Base-by-base conservation (phyloP, 2,329 filamentous ascomycete species). In the Aspergillus puulaauensis region DNA sequence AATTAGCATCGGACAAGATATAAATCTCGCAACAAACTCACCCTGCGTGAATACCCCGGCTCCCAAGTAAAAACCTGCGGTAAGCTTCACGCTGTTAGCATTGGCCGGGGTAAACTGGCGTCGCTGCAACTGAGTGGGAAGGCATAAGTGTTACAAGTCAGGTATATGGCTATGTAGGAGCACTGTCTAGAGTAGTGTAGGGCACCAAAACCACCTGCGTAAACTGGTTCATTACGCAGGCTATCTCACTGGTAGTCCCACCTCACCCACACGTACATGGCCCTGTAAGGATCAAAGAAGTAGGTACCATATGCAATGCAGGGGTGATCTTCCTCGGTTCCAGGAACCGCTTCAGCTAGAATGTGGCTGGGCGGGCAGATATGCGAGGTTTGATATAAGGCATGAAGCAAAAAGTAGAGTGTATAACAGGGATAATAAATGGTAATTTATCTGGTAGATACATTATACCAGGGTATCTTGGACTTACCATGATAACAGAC, bases 341-440 rank as follows among this genome's bases (percentile, higher is more conserved):
- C 87, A 91, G 88, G 88, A 91, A 91, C 88, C 88, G 88, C 76
- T 83, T 88, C 87, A 90, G 87, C 81, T 85, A 88, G 83, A 77
- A 60, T 70, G 62, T 66, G 71, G 83, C 88, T 90, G 88, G 85
- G 83, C 88, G 88, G 88, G 88, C 88, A 91, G 88, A 90, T 90
- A 77, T 82, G 79, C 79, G 85, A 87, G 86, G 85, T 85, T 73
- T 60, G 54, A 61, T 66, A 61, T 64, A 59, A 56, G 63, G 62
- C 47, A 53, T 57, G 57, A 61, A 55, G 59, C 51, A 52, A 53
- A 23, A 41, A 41, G 60, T 50, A 31, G 43, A 17, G 43, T 21
- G 40, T 40, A 48, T 31, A 33, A 45, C 31, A 56, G 6, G 6
- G 35, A 45, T 21, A 56, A 21, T 31, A 49, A 31, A 35, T 24